These are phyloP conservation scores for Cantharellus anzutake DNA, from an alignment of 768 basidiomycete species.

Conservation along the genomic window DNA sequence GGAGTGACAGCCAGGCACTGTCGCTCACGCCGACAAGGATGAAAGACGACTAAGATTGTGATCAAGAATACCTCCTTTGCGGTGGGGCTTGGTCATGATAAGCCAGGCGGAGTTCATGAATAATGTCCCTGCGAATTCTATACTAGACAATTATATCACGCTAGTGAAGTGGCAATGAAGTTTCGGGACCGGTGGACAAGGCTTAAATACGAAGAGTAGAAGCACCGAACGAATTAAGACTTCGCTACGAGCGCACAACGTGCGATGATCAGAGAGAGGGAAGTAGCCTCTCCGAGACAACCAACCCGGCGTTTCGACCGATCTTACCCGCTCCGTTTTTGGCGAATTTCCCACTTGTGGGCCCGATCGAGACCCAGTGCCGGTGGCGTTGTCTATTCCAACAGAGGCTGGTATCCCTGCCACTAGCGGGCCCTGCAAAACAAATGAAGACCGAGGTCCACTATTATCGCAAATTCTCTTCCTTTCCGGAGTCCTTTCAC, in stretches of 20 bases:
- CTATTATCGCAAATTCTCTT: too few relatives aligned
- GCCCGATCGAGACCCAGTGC: background rate
- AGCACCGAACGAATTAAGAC: background rate
- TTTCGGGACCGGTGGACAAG: background rate
- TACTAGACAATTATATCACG: background rate
- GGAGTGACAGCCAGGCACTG: conserved; percentile 27
- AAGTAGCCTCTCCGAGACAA: too few relatives aligned
- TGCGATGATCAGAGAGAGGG: background rate
- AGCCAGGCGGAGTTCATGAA: background rate
- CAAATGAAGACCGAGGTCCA: too few relatives aligned
- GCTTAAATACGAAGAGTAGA: background rate
- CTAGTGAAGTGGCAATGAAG: background rate
- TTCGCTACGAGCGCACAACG: background rate
- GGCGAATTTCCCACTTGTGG: background rate
- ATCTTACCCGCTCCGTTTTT: background rate
- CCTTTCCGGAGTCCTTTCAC: too few relatives aligned
- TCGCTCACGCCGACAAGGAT: background rate
- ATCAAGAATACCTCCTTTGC: background rate
- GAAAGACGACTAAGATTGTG: background rate
- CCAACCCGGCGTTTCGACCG: too few relatives aligned
- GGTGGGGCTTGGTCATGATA: too few relatives aligned
- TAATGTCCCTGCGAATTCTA: background rate
- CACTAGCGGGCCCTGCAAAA: too few relatives aligned
- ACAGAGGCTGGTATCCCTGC: too few relatives aligned
- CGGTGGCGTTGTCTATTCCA: background rate